Evolutionary conservation across 2,329 filamentous ascomycete genomes (phyloP), one percentile per base, ranked within the genome.

Genomic region (Magnaporthiopsis poae): DNA sequence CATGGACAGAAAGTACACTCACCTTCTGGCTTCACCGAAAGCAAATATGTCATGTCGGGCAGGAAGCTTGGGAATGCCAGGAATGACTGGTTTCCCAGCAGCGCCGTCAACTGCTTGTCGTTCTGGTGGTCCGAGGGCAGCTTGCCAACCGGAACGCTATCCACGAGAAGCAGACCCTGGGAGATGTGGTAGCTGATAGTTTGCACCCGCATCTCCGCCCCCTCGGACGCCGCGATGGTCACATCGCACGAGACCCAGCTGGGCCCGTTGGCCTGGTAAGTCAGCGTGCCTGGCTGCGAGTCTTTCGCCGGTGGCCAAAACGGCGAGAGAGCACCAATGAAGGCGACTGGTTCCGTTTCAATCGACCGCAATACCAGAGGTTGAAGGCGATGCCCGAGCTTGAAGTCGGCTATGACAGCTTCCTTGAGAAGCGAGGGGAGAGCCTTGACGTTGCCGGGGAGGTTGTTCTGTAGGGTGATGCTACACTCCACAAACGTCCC

Each of bases 41-140:
- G 73, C 66, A 66, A 75, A 66, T 86, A 82, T 0, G 78, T 79
- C 82, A 89, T 87, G 0, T 83, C 85, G 0, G 71, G 73, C 0
- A 85, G 68, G 0, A 69, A 66, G 0, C 87, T 89, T 0, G 86
- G 82, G 27, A 74, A 83, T 0, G 81, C 83, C 0, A 80, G 77
- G 0, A 88, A 77, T 33, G 77, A 77, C 18, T 82, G 80, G 1
- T 80, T 74, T 0, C 82, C 82, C 70, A 90, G 88, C 0, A 90
- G 76, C 3, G 80, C 76, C 7, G 74, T 72, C 9, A 88, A 76
- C 1, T 73, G 71, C 0, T 67, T 63, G 0, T 80, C 76, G 3
- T 82, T 25, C 78, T 79, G 69, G 61, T 85, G 82, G 1, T 82
- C 75, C 0, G 77, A 71, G 0, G 88, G 87, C 0, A 90, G 77